Conservation (phyloP, 1,139 yeast genomes). For the Dujonia santamariae region DNA sequence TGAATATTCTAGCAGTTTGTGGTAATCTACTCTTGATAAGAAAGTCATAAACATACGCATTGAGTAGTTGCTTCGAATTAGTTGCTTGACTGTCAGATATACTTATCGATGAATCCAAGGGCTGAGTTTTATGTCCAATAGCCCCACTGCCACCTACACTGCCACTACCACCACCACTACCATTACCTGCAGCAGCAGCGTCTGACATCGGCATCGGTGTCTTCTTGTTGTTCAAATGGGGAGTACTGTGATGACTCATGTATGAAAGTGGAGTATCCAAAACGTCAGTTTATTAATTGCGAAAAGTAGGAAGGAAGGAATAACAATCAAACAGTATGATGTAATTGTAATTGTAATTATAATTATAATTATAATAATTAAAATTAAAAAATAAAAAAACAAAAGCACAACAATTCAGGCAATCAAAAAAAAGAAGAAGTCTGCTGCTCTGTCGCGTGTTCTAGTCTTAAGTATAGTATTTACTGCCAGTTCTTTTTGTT, state of each 20-base stretch:
- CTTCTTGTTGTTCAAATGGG: constrained; percentile 28
- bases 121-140: constrained; percentile 10
- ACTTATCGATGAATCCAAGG: constrained; percentile 22
- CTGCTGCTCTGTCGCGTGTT: too few species aligned
- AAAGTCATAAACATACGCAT: constrained; percentile 86
- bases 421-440: too few species aligned
- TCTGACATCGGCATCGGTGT: constrained; percentile 23
- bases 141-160: too few species aligned
- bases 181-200: constrained; percentile 10
- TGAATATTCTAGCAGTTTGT: constrained; percentile 70
- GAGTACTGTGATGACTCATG: constrained; percentile 39
- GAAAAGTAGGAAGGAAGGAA: too few species aligned
- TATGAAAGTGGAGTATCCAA: not conserved
- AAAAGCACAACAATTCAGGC: too few species aligned
- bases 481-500: too few species aligned
- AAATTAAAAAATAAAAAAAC: too few species aligned
- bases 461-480: too few species aligned
- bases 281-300: too few species aligned
- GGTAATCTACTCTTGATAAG: constrained; percentile 69
- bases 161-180: constrained; percentile 6
- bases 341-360: too few species aligned
- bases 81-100: constrained; percentile 51
- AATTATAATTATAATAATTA: too few species aligned
- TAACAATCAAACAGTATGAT: too few species aligned
- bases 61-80: constrained; percentile 64